phyloP scores from a whole-genome alignment of 805 yeast species.

The Suhomyces pyralidae region DNA sequence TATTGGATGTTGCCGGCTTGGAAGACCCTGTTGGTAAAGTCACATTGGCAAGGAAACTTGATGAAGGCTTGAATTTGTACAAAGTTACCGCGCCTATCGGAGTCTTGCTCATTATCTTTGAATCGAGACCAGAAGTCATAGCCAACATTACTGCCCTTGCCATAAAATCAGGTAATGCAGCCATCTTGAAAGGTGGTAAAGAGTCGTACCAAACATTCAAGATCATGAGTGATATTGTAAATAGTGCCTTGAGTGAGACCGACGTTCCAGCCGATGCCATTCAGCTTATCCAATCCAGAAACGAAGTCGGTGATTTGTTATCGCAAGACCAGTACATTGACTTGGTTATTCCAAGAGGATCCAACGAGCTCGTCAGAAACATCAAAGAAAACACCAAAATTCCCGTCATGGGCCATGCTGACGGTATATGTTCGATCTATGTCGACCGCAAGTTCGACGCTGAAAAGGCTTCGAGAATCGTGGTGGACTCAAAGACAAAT shows the following conservation, averaged over 20 bases:
- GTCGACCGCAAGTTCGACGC: slow-evolving; percentile 76
- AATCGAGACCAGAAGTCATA: slow-evolving; percentile 96
- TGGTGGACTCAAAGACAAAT: slow-evolving; percentile 87
- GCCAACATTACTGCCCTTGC: slow-evolving; percentile 96
- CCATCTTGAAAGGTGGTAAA: slow-evolving; percentile 95
- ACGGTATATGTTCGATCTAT: slow-evolving; percentile 90
- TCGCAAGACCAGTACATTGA: slow-evolving; percentile 87
- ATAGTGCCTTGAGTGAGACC: slow-evolving; percentile 55
- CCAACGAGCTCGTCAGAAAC: slow-evolving; percentile 82
- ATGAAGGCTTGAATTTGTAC: slow-evolving; percentile 81
- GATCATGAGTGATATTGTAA: slow-evolving; percentile 72
- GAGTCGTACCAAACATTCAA: slow-evolving; percentile 84
- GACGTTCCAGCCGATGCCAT: slow-evolving; percentile 77
- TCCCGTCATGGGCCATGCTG: slow-evolving; percentile 98
- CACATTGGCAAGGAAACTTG: slow-evolving; percentile 79
- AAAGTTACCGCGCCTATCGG: slow-evolving; percentile 94
- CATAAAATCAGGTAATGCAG: slow-evolving; percentile 94
- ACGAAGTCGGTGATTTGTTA: slow-evolving; percentile 81
- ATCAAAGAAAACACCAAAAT: slow-evolving; percentile 88
- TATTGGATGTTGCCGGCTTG: slow-evolving; percentile 82
- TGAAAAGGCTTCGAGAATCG: slow-evolving; percentile 69
- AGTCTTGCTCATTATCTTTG: slow-evolving; percentile 87
- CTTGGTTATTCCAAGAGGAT: slow-evolving; percentile 97
- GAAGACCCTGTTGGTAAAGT: slow-evolving; percentile 92
- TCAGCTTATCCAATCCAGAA: slow-evolving; percentile 84